Conservation (phyloP, 495 filamentous ascomycete genomes). For the Penicillium simplicissimum region DNA sequence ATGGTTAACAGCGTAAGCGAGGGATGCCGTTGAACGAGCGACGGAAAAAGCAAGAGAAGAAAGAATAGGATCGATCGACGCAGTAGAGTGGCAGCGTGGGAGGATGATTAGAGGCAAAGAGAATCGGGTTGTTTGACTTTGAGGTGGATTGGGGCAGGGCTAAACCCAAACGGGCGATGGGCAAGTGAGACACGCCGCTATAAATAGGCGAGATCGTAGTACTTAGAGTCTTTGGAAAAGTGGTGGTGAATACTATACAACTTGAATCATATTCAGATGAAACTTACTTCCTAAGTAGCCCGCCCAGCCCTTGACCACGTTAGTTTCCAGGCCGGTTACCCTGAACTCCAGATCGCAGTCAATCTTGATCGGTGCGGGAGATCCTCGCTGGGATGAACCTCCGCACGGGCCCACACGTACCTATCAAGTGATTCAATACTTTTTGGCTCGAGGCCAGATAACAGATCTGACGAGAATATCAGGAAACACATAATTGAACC, state of each 20-base stretch:
- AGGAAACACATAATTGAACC: no score
- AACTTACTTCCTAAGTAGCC: no score
- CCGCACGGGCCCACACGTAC: background rate
- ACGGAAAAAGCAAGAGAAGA: constrained; percentile 9
- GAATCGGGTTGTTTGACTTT: constrained; percentile 23
- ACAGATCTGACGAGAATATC: background rate
- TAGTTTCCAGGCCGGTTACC: background rate
- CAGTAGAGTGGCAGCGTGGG: background rate
- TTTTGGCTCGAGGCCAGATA: background rate
- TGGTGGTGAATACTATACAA: background rate
- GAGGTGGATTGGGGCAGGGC: constrained; percentile 23
- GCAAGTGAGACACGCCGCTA: constrained; percentile 32
- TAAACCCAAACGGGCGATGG: constrained; percentile 27
- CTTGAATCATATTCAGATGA: background rate
- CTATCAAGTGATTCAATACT: background rate
- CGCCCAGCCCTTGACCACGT: no score
- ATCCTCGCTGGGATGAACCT: background rate
- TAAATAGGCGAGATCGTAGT: constrained; percentile 24
- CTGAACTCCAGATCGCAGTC: background rate
- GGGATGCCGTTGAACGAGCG: constrained; percentile 18
- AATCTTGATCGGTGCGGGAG: constrained; percentile 1
- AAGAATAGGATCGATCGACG: background rate
- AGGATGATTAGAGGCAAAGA: background rate
- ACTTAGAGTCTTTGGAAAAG: no score
- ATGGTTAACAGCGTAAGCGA: constrained; percentile 5